Conservation (phyloP, 106 monocot species). For the Dactylorhiza incarnata region DNA sequence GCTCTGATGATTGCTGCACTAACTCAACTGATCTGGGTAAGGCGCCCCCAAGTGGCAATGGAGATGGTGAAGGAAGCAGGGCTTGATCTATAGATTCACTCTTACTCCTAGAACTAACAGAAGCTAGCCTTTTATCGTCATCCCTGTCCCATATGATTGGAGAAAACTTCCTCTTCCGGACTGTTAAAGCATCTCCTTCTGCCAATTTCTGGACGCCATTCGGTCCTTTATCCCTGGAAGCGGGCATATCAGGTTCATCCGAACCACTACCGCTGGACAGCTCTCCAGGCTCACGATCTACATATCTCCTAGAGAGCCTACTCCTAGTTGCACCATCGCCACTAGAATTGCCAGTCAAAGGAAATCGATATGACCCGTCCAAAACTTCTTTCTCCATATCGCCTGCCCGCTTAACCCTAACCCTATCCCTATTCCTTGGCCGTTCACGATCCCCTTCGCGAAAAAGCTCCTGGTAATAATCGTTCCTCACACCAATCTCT, state of each 20-base stretch:
- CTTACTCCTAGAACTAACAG: neutral
- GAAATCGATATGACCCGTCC: conserved; percentile 12
- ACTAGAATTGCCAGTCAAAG: conserved; percentile 5
- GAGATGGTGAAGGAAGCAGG: conserved; percentile 30
- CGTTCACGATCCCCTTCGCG: conserved; percentile 4
- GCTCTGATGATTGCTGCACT: neutral
- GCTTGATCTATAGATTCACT: neutral
- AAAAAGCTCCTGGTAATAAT: conserved; percentile 10
- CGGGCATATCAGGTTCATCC: conserved; percentile 16
- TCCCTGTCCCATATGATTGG: conserved; percentile 42
- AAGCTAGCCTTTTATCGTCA: conserved; percentile 9
- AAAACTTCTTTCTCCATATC: conserved; percentile 18
- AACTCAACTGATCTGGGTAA: neutral
- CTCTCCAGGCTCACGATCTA: conserved; percentile 51
- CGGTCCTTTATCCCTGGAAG: neutral
- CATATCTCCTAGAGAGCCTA: conserved; percentile 3
- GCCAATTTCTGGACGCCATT: conserved; percentile 7
- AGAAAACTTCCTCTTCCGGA: conserved; percentile 62
- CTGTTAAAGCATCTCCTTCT: conserved; percentile 1
- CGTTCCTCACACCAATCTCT: conserved; percentile 23
- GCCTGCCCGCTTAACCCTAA: too few relatives aligned
- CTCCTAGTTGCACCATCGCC: neutral
- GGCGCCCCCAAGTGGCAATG: conserved; percentile 20
- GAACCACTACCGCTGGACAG: conserved; percentile 39
- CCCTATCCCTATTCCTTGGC: conserved; percentile 3